phyloP scores from a whole-genome alignment of 352 stramenopile genomes.

The Globisporangium iwayamae region DNA sequence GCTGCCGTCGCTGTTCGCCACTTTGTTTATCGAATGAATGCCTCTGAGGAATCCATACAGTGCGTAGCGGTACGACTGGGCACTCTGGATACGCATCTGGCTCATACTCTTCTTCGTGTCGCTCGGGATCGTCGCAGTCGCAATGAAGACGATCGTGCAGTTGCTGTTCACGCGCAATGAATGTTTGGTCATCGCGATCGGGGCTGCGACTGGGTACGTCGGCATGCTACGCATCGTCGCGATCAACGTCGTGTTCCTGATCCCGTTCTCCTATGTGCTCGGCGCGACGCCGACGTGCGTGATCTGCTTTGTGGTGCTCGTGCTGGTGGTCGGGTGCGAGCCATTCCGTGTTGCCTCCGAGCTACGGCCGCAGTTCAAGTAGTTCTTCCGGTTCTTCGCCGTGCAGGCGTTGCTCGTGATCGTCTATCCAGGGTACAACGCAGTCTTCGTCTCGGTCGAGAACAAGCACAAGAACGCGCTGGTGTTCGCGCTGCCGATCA shows the following conservation, averaged over 20 bases:
- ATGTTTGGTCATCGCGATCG: neutral
- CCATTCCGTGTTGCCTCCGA: slow-evolving; percentile 7
- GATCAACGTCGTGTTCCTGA: slow-evolving; percentile 18
- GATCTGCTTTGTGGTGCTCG: slow-evolving; percentile 6
- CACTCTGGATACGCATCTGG: slow-evolving; percentile 24
- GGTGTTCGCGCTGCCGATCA: slow-evolving; percentile 13
- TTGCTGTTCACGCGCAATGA: slow-evolving; percentile 1
- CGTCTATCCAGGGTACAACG: slow-evolving; percentile 21
- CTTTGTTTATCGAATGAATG: slow-evolving; percentile 23
- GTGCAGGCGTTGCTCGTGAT: slow-evolving; percentile 15
- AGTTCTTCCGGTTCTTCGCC: slow-evolving; percentile 10
- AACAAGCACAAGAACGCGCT: slow-evolving; percentile 7
- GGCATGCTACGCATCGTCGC: neutral
- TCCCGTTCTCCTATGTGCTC: slow-evolving; percentile 30
- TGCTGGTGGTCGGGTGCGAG: slow-evolving; percentile 11
- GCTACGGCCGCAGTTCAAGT: slow-evolving; percentile 4
- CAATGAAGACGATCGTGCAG: slow-evolving; percentile 5
- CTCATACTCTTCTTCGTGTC: slow-evolving; percentile 11
- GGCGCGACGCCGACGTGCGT: slow-evolving; percentile 1
- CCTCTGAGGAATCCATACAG: slow-evolving; percentile 24
- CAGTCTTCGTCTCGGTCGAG: slow-evolving; percentile 17
- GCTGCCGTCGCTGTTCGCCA: slow-evolving; percentile 16
- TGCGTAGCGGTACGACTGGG: slow-evolving; percentile 19
- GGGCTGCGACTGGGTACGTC: neutral
- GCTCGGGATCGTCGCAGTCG: slow-evolving; percentile 2